A percentile compares a stretch with the other conserved stretches of the same genome.
These are phyloP conservation scores for Aegle marmelos DNA, from an alignment of 345 rosid genomes.

Conservation along the genomic window DNA sequence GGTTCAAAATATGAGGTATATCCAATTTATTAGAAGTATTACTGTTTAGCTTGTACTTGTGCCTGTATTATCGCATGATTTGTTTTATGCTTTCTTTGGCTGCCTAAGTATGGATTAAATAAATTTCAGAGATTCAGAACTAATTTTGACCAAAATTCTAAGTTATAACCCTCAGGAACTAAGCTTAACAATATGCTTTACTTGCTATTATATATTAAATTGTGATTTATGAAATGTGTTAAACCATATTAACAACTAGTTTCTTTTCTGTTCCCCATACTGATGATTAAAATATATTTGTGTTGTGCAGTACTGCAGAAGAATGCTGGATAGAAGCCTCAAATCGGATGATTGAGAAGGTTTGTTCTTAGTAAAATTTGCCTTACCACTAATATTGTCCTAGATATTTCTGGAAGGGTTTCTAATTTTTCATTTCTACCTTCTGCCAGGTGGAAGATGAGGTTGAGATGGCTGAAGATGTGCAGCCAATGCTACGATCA, in stretches of 20 bases:
- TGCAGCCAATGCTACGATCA: slow-evolving; percentile 37
- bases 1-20: slow-evolving; percentile 53
- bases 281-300: slow-evolving; percentile 5
- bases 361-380: slow-evolving; percentile 19
- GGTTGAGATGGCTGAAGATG: slow-evolving; percentile 33
- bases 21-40: background rate
- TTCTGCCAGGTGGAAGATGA: slow-evolving; percentile 44
- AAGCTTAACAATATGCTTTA: background rate
- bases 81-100: background rate
- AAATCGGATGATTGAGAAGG: slow-evolving; percentile 69
- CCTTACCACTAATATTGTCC: background rate
- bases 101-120: background rate
- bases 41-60: background rate
- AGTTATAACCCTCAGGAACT: background rate
- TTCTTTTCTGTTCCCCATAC: background rate
- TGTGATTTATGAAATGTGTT: background rate
- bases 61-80: background rate
- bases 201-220: background rate
- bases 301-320: slow-evolving; percentile 50
- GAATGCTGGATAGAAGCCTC: slow-evolving; percentile 57
- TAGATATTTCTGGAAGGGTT: background rate
- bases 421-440: slow-evolving; percentile 15
- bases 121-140: background rate
- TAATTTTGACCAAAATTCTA: background rate
- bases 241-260: background rate